Base-by-base conservation (phyloP, 176 grass and related monocot species). In the Poa annua region DNA sequence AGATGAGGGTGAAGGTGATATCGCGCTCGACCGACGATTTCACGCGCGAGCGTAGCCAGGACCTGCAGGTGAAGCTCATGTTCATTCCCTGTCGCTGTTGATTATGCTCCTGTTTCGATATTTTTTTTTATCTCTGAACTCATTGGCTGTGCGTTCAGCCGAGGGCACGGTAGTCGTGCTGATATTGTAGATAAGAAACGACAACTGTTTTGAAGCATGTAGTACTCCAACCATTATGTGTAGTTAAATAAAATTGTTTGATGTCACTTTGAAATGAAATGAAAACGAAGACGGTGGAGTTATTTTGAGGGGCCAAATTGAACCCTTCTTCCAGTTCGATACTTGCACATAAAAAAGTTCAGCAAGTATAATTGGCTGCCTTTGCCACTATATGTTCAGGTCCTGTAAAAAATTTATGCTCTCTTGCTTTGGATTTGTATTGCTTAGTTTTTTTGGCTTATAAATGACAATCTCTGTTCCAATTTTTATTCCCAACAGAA, bases 1-100 rank as follows among this genome's bases (percentile, higher is more conserved):
- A 45, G 73, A 99, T 96, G 97, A 99, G 81, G 97, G 86, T 94
- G 76, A 99, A 99, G 89, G 78, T 90, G 85, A 96, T 99, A 67
- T 99, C 93, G 42, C 93, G 93, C 36, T 87, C 89, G 39, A 90
- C 93, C 7, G 93, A 96, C 25, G 96, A 99, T 10, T 96, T 99
- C 89, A 99, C 96, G 47, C 91, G 96, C 41, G 89, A 96, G 32
- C 88, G 96, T 24, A 89, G 87, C 83, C 93, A 96, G 85, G 96
- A 94, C 89, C 86, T 96, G n/a, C 91, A 90, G 89, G 96, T 99
- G 29, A 24, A 51, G 3, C 74, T 11, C 41, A 2, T 6, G 14
- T 17, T 35, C 47, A 20, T 33, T 57, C 35, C 4, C 54, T 25
- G 1, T 50, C 65, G 10, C 75, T 32, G 51, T 19, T 74, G 44